Evolutionary conservation across 371 early-diverging fungal genomes (phyloP).

Genomic region (Chytridium lagenaria): DNA sequence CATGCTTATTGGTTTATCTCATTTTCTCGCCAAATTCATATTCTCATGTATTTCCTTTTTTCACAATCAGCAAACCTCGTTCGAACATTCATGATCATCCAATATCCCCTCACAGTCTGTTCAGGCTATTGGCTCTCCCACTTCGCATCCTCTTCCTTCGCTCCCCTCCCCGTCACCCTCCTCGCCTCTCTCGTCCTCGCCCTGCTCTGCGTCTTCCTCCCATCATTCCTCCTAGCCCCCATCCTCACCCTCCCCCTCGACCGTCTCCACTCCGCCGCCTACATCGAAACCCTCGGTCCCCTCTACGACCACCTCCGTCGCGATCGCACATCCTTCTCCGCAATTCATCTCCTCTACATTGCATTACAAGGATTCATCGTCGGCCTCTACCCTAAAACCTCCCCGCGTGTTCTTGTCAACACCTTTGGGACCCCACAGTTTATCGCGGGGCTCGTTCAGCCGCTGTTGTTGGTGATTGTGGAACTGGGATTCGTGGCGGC

Average conservation of each 20-base stretch:
- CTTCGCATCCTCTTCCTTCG: not conserved
- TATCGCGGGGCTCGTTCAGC: constrained; percentile 5
- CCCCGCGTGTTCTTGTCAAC: not conserved
- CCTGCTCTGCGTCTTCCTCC: constrained; percentile 15
- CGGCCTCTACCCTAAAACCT: constrained; percentile 13
- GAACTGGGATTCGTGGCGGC: constrained; percentile 21
- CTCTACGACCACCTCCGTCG: constrained; percentile 19
- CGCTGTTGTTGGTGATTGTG: constrained; percentile 13
- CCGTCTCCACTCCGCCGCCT: constrained; percentile 10
- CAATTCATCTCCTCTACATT: constrained; percentile 14
- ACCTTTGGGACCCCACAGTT: constrained; percentile 14
- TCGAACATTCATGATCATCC: constrained; percentile 21
- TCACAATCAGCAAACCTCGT: constrained; percentile 27
- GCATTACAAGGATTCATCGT: constrained; percentile 16
- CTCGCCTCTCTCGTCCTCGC: constrained; percentile 13
- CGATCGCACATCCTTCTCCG: not conserved
- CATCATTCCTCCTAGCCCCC: not conserved
- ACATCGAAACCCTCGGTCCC: constrained; percentile 22
- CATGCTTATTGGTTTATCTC: too few relatives aligned
- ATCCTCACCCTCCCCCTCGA: constrained; percentile 11
- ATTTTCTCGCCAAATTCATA: not conserved
- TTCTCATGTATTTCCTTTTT: not conserved
- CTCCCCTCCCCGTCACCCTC: constrained; percentile 19
- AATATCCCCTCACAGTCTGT: constrained; percentile 20
- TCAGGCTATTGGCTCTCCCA: constrained; percentile 30